Evolutionary conservation across 1,284 basidiomycete species (phyloP), one percentile per base, ranked within the genome.

Genomic region (Hypsizygus ulmarius): DNA sequence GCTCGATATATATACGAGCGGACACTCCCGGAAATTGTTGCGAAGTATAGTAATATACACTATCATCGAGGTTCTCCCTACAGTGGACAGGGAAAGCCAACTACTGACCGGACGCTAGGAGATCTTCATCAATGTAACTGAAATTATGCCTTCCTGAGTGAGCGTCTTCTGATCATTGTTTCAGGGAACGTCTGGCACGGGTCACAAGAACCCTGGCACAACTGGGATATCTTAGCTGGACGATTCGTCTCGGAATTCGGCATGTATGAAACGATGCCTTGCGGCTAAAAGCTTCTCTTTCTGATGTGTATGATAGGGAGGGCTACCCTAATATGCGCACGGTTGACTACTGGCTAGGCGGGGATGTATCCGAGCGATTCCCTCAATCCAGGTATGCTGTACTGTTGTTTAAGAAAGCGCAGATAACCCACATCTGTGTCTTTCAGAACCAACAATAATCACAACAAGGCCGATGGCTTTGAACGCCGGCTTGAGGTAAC

Each of bases 121-220:
- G 93, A 95, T 67, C 68, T 92, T 18, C 91, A 94, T 63, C 90
- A 93, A 67, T 93, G 90, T 88, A 67, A 64, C 15, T 16, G 8
- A 27, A 30, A 5, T 48, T 30, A 41, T 42, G 15, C 25, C 19
- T 18, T 29, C 36, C 35, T 43, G 43, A 30, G 32, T 41, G n/a
- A 50, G 42, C 43, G 18, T 43, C 27, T 43, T 46, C 27, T 25
- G 4, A 25, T 25, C 7, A 25, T 25, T 7, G 21, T 32, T 40
- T 28, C 57, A 87, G 82, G 86, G 88, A 92, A 93, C 61, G 91
- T 95, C 3, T 95, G 93, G 93, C 92, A 95, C 63, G 87, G 87
- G 33, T 66, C 71, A 1, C 90, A 94, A 64, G 87, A 93, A 60
- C 83, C 90, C 1, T 96, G 92, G 89, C 81, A 89, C 52, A 87